Conservation (phyloP, 306 rosid genomes). For the Rubus parviflorus region DNA sequence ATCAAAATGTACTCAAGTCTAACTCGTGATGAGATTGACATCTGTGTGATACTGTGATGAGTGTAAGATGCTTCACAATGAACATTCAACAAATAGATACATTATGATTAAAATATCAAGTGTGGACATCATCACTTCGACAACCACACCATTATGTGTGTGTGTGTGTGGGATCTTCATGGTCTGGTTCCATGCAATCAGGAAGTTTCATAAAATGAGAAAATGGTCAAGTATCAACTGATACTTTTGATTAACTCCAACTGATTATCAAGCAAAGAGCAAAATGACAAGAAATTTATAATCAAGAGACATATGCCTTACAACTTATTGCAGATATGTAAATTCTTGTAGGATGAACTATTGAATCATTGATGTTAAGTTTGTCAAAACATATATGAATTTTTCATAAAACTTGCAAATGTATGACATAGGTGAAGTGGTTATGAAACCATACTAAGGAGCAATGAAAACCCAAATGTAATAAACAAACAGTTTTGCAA, state of each 20-base stretch:
- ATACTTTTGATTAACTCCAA: too few relatives aligned
- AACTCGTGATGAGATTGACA: not conserved
- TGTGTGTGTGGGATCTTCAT: not conserved
- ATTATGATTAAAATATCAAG: not conserved
- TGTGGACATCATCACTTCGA: too few relatives aligned
- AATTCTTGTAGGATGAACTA: too few relatives aligned
- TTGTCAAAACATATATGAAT: too few relatives aligned
- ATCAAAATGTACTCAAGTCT: not conserved
- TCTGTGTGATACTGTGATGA: not conserved
- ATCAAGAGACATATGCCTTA: too few relatives aligned
- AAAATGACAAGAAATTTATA: too few relatives aligned
- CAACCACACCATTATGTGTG: not conserved
- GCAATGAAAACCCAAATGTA: not conserved
- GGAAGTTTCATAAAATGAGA: not conserved
- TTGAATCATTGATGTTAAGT: too few relatives aligned
- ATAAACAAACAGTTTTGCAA: not conserved
- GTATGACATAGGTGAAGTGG: not conserved
- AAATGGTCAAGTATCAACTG: not conserved
- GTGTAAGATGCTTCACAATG: not conserved
- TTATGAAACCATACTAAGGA: not conserved
- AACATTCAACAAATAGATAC: not conserved
- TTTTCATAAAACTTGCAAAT: too few relatives aligned
- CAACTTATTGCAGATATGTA: too few relatives aligned
- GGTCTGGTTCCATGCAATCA: not conserved
- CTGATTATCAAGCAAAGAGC: too few relatives aligned